Percentiles rank a stretch among this genome's conserved stretches.
Evolutionary conservation across 306 rosid genomes (phyloP).

Genomic region (Spatholobus suberectus): DNA sequence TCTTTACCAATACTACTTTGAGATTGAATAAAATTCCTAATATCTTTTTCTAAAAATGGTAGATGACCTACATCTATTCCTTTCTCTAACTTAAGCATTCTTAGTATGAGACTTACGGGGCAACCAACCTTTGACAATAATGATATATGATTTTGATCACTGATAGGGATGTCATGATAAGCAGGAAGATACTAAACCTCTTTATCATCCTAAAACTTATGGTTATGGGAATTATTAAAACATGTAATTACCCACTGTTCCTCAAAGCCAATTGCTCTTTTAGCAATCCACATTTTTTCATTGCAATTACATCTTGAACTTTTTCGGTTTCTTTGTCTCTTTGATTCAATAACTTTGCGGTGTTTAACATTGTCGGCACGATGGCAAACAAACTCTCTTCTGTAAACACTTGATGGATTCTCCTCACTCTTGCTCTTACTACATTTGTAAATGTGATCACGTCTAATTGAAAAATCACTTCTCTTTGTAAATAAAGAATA

Average conservation of each 20-base stretch:
- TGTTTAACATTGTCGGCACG: not conserved
- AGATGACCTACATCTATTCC: no score
- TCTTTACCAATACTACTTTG: no score
- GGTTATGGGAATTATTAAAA: not conserved
- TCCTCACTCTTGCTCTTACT: not conserved
- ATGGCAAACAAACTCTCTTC: not conserved
- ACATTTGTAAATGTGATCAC: not conserved
- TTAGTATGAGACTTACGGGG: no score
- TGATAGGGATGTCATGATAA: no score
- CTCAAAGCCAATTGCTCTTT: not conserved
- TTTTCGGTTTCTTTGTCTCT: not conserved
- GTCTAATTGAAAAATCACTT: no score
- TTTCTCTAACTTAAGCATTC: no score
- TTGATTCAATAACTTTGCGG: not conserved
- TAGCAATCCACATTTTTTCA: not conserved
- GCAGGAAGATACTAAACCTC: no score
- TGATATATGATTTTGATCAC: no score
- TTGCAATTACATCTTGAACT: not conserved
- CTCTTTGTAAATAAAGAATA: not conserved
- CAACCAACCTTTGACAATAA: no score
- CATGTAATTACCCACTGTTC: not conserved
- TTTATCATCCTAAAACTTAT: no score
- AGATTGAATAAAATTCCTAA: no score
- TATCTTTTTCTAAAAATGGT: no score
- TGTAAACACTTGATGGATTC: not conserved